Evolutionary conservation across 2,329 filamentous ascomycete species (phyloP), one percentile per base, ranked within the genome.

Genomic region (Trichophyton benhamiae): DNA sequence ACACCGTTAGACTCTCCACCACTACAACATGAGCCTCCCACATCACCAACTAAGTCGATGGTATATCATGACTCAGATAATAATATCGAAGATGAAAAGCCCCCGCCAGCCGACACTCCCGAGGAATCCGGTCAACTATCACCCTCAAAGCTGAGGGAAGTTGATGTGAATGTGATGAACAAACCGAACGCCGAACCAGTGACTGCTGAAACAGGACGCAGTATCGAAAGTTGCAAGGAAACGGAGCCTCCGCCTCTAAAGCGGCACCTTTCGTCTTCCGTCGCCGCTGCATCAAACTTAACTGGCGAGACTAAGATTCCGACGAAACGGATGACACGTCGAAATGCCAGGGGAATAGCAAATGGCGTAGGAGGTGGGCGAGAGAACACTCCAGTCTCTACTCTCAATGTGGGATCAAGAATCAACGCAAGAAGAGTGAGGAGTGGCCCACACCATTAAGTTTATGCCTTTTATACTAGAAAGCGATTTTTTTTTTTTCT

Each of bases 1-100:
- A 44, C 36, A 25, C 41, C 55, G 9, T 9, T 57, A 25, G 55
- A 22, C 8, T 58, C 55, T 30, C 41, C 41, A 13, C 8, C 30
- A 11, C 44, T 44, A 9, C 68, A 63, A 60, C 69, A 70, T 25
- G 66, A 68, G 13, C 48, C 62, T 15, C 67, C 69, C 38, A 68
- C 71, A 36, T 77, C 74, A 60, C 79, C 80, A 3, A 75, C 74
- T 25, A 83, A 83, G 67, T 74, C 76, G 33, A 78, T 77, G 61
- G 74, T 83, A 62, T 83, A 81, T 68, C 79, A 78, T 64, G 81
- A 83, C 66, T 69, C 67, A 58, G 72, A 68, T 66, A 70, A 75
- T 6, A 22, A 59, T 70, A 70, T 68, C 61, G 67, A 64, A 66
- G 67, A 48, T 25, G 44, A 69, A 59, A 66, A 67, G 66, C 66